phyloP scores from a whole-genome alignment of 495 filamentous ascomycete genomes.

The Aspergillus asperescens region DNA sequence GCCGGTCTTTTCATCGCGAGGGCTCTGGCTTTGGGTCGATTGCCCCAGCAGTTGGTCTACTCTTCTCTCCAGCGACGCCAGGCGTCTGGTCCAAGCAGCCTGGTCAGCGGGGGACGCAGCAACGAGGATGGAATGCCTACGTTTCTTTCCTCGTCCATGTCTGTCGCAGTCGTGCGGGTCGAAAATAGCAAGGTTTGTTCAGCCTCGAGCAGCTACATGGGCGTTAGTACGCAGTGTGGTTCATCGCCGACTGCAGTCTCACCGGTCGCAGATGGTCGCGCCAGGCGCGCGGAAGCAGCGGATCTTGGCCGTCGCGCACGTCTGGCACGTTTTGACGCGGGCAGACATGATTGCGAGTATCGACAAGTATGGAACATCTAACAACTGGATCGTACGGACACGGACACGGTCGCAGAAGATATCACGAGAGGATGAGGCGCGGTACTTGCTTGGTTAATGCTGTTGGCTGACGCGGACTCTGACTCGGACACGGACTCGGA shows the following conservation, averaged over 20 bases:
- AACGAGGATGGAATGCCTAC: too few relatives aligned
- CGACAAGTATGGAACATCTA: not conserved
- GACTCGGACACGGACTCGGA: conserved; percentile 6
- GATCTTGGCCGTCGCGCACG: conserved; percentile 21
- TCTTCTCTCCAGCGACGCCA: conserved; percentile 16
- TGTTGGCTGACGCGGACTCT: not conserved
- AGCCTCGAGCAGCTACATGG: conserved; percentile 12
- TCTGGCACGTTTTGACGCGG: conserved; percentile 22
- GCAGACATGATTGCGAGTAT: not conserved
- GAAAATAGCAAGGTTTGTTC: conserved; percentile 17
- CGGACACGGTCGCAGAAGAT: not conserved
- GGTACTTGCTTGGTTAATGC: not conserved
- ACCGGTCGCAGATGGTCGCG: conserved; percentile 14
- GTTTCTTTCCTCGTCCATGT: not conserved
- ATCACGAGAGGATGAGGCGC: not conserved
- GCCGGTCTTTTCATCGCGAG: not conserved
- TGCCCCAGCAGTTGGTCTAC: conserved; percentile 15
- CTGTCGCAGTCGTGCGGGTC: not conserved
- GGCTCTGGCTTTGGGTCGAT: not conserved
- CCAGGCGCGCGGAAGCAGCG: conserved; percentile 12
- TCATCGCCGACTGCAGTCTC: not conserved
- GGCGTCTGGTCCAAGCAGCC: not conserved
- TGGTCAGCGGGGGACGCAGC: not conserved
- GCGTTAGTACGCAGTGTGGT: too few relatives aligned
- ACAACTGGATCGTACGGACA: not conserved